These are phyloP conservation scores for Penium margaritaceum DNA, from an alignment of 139 green algal species.

Conservation along the genomic window DNA sequence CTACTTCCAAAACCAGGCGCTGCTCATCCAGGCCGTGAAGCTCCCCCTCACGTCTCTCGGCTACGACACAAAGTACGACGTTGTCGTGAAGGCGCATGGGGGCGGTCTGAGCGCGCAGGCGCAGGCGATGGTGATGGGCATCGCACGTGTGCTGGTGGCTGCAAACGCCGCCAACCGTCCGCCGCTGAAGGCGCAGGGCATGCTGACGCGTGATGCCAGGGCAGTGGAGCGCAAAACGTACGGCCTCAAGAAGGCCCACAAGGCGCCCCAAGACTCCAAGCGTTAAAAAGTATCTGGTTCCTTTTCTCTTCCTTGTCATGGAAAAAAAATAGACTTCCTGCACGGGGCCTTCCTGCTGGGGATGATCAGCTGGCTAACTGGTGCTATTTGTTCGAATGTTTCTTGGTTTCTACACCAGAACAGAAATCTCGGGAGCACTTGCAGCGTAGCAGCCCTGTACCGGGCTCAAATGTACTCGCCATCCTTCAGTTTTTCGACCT, in stretches of 20 bases:
- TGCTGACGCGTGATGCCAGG: constrained; percentile 51
- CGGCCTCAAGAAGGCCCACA: constrained; percentile 62
- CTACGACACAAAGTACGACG: constrained; percentile 38
- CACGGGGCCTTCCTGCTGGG: no score
- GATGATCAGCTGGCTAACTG: no score
- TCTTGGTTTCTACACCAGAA: no score
- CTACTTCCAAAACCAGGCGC: constrained; percentile 35
- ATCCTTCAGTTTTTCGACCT: no score
- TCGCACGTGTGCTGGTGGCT: constrained; percentile 13
- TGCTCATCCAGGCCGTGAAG: constrained; percentile 33
- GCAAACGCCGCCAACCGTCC: constrained; percentile 39
- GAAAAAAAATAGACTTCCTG: no score
- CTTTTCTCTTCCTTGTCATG: no score
- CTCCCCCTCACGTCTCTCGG: constrained; percentile 15
- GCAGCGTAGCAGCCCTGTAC: no score
- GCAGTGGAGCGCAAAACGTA: constrained; percentile 58
- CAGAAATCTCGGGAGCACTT: no score
- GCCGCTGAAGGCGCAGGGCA: constrained; percentile 35
- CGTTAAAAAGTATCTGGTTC: no score
- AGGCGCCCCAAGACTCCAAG: constrained; percentile 63
- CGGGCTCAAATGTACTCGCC: no score
- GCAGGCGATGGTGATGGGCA: constrained; percentile 33
- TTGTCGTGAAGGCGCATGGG: constrained; percentile 35
- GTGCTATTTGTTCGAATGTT: no score
- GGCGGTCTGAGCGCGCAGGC: constrained; percentile 29